These are phyloP conservation scores for Elymus sibiricus DNA, from an alignment of 176 grass and related monocot genomes.

Conservation along the genomic window DNA sequence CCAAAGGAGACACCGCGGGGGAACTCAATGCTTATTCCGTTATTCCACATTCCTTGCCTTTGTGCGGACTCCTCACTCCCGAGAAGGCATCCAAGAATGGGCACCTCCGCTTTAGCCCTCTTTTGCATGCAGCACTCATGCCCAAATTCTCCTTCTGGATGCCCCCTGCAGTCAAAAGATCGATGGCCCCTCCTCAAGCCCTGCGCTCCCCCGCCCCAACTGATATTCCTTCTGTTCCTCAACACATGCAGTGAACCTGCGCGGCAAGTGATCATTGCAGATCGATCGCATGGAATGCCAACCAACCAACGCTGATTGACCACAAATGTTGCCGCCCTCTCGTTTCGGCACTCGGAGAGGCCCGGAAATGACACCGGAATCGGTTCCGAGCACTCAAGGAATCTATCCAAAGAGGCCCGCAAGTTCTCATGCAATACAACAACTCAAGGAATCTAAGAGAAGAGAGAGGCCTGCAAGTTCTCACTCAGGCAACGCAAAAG, in stretches of 20 bases:
- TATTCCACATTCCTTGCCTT: constrained; percentile 65
- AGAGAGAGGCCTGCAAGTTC: too few relatives aligned
- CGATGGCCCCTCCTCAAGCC: constrained; percentile 12
- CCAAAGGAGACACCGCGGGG: constrained; percentile 62
- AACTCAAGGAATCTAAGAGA: neutral
- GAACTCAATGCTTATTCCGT: constrained; percentile 82
- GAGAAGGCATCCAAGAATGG: constrained; percentile 62
- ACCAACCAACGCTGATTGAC: constrained; percentile 8
- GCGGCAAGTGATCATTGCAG: neutral
- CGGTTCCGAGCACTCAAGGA: constrained; percentile 26
- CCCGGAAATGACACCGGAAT: constrained; percentile 26
- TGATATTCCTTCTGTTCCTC: constrained; percentile 7
- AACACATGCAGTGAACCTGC: neutral
- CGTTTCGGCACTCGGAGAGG: constrained; percentile 20
- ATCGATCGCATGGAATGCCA: constrained; percentile 15
- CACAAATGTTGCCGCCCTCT: constrained; percentile 21
- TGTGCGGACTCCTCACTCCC: constrained; percentile 41
- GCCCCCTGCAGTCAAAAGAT: constrained; percentile 76
- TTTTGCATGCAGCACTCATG: constrained; percentile 35
- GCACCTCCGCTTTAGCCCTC: constrained; percentile 51
- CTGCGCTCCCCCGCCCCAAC: neutral
- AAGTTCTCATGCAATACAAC: constrained; percentile 15
- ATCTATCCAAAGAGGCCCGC: neutral
- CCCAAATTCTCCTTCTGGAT: constrained; percentile 74
- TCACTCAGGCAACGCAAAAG: constrained; percentile 39